These are phyloP conservation scores for Saprolegnia diclina DNA, from an alignment of 352 stramenopile species.

Conservation along the genomic window DNA sequence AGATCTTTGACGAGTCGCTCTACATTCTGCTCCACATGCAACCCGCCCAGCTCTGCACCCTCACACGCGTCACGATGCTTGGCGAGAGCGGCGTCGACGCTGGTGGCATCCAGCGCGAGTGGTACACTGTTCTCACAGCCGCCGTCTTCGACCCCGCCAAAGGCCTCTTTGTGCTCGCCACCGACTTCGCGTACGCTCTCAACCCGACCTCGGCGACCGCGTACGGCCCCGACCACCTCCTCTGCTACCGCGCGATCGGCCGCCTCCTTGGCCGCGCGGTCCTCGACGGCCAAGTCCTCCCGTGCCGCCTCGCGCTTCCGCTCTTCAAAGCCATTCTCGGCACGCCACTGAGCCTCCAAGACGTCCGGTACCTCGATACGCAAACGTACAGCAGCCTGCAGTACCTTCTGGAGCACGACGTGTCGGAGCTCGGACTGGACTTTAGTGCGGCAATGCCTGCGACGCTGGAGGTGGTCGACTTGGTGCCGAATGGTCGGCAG, in stretches of 20 bases:
- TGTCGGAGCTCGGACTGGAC: constrained; percentile 50
- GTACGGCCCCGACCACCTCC: constrained; percentile 47
- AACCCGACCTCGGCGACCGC: constrained; percentile 36
- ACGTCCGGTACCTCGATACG: constrained; percentile 84
- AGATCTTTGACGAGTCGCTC: constrained; percentile 22
- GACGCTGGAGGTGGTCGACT: constrained; percentile 38
- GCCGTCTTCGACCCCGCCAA: constrained; percentile 43
- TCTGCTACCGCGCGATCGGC: constrained; percentile 53
- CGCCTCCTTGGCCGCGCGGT: constrained; percentile 53
- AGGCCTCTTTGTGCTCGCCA: constrained; percentile 40
- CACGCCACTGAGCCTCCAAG: constrained; percentile 89
- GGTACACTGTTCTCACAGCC: constrained; percentile 54
- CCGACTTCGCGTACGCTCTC: constrained; percentile 43
- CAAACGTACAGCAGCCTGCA: constrained; percentile 51
- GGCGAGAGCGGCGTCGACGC: constrained; percentile 74
- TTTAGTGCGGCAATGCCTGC: constrained; percentile 59
- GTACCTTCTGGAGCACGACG: constrained; percentile 56
- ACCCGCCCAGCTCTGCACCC: constrained; percentile 4
- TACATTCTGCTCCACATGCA: not conserved
- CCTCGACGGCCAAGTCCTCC: constrained; percentile 90
- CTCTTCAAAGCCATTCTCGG: constrained; percentile 97
- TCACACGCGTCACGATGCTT: constrained; percentile 52
- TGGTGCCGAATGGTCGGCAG: constrained; percentile 49
- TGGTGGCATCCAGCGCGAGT: constrained; percentile 73
- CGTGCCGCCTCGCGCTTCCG: constrained; percentile 91